A percentile compares a stretch with the other conserved stretches of the same genome.
phyloP scores from a whole-genome alignment of 2,329 filamentous ascomycete genomes.

The Aspergillus quadrilineatus region DNA sequence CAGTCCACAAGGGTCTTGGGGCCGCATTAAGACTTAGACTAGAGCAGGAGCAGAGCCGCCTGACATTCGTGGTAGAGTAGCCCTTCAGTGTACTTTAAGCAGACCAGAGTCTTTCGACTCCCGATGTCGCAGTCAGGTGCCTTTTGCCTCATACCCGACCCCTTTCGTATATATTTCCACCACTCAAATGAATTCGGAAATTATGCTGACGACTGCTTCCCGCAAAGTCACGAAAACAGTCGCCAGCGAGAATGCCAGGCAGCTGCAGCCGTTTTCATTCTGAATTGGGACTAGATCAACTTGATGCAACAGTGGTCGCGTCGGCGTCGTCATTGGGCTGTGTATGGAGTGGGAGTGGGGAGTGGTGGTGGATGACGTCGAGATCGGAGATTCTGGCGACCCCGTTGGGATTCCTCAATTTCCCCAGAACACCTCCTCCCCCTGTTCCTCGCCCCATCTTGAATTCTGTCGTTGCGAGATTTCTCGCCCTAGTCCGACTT shows the following conservation, averaged over 20 bases:
- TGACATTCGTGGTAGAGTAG: neutral
- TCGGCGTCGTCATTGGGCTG: slow-evolving; percentile 9
- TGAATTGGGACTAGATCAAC: neutral
- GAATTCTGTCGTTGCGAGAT: neutral
- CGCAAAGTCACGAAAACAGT: too few relatives aligned
- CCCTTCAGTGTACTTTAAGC: too few relatives aligned
- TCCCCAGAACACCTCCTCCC: neutral
- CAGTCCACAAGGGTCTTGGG: neutral
- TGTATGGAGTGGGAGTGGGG: neutral
- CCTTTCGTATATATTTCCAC: too few relatives aligned
- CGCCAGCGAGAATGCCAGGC: too few relatives aligned
- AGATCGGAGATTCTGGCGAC: slow-evolving; percentile 11
- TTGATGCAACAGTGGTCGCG: neutral
- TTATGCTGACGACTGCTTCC: too few relatives aligned
- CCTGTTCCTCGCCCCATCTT: slow-evolving; percentile 4
- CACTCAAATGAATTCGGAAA: too few relatives aligned
- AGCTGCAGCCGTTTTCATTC: too few relatives aligned
- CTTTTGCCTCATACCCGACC: too few relatives aligned
- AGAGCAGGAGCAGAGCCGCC: neutral
- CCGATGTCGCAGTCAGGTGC: too few relatives aligned
- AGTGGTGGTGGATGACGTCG: slow-evolving; percentile 10
- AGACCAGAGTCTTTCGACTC: neutral
- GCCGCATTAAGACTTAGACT: neutral
- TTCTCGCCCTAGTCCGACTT: neutral
- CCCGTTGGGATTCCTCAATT: neutral